phyloP scores from a whole-genome alignment of 768 basidiomycete species.

The Tylopilus plumbeoviolaceoides region DNA sequence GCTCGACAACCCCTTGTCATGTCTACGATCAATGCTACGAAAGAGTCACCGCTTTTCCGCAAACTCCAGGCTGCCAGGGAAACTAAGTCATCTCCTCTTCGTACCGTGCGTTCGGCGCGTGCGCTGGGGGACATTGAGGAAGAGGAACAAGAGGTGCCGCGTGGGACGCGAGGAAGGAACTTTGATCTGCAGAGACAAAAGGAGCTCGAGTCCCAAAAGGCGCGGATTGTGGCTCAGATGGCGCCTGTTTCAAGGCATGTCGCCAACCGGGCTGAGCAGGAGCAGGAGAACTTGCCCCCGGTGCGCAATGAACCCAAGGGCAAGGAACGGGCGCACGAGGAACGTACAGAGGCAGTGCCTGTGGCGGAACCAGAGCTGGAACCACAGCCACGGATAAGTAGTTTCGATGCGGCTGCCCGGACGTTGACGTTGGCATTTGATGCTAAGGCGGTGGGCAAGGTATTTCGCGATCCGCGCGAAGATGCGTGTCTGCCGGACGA shows the following conservation, averaged over 20 bases:
- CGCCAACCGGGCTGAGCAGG: slow-evolving; percentile 31
- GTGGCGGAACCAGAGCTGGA: slow-evolving; percentile 21
- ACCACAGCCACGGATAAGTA: slow-evolving; percentile 37
- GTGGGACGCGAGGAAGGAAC: slow-evolving; percentile 36
- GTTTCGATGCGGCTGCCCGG: slow-evolving; percentile 64
- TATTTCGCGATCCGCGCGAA: slow-evolving; percentile 65
- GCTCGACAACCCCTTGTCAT: slow-evolving; percentile 86
- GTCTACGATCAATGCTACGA: slow-evolving; percentile 42
- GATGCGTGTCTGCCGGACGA: slow-evolving; percentile 57
- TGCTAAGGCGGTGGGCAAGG: slow-evolving; percentile 53
- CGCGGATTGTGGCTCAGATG: slow-evolving; percentile 93
- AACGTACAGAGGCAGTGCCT: slow-evolving; percentile 15
- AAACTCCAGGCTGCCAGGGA: slow-evolving; percentile 55
- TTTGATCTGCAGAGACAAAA: slow-evolving; percentile 49
- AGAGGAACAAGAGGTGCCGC: slow-evolving; percentile 39
- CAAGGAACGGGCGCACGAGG: slow-evolving; percentile 28
- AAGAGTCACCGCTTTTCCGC: slow-evolving; percentile 36
- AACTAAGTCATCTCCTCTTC: slow-evolving; percentile 51
- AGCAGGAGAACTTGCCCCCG: slow-evolving; percentile 33
- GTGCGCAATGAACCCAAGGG: slow-evolving; percentile 28
- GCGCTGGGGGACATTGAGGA: slow-evolving; percentile 46
- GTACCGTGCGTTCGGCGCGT: slow-evolving; percentile 36
- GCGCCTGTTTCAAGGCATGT: slow-evolving; percentile 43
- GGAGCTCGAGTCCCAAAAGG: slow-evolving; percentile 88
- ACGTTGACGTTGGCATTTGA: slow-evolving; percentile 61